Evolutionary conservation across 805 yeast genomes (phyloP), one percentile per base, ranked within the genome.

Genomic region (Saturnispora zaruensis): DNA sequence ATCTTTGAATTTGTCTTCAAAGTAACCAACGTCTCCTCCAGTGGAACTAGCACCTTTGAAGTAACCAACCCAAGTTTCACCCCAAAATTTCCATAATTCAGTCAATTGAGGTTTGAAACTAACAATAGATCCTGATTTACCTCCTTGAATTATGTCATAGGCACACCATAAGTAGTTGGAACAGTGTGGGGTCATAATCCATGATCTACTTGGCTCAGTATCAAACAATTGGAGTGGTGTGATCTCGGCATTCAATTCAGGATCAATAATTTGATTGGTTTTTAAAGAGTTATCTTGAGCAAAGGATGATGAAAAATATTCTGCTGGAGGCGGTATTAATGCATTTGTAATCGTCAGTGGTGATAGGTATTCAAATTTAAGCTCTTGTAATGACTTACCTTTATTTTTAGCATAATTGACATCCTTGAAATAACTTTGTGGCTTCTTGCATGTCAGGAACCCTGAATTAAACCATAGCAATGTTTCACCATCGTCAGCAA

Each of bases 401-500:
- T 55, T 50, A 48, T 64, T 60, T 50, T 63, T 57, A 36, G 61
- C 64, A 51, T 53, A 62, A 41, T 64, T 62, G 45, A 68, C 65
- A 56, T 72, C 76, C 24, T 65, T 66, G 42, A 60, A 60, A 38
- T 71, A 73, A 18, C 69, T 65, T 32, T 69, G 65, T 20, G 67
- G 66, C 51, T 73, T 67, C 55, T 78, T 77, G 64, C 89, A 84
- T 45, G 72, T 76, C 45, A 73, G 69, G 61, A 82, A 73, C 0
- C 91, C 91, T 16, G 87, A 83, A 58, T 84, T 83, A 43, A 82
- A 71, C 88, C 89, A 84, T 3, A 81, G 58, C 44, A 80, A 61
- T 0, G 77, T 69, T 41, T 66, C 70, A 46, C 71, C 64, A 60
- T 77, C 82, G 47, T 77, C 81, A 24, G 70, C 65, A 8, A 80